Base-by-base conservation (phyloP, 352 stramenopile genomes). In the Peronosclerospora sorghi region DNA sequence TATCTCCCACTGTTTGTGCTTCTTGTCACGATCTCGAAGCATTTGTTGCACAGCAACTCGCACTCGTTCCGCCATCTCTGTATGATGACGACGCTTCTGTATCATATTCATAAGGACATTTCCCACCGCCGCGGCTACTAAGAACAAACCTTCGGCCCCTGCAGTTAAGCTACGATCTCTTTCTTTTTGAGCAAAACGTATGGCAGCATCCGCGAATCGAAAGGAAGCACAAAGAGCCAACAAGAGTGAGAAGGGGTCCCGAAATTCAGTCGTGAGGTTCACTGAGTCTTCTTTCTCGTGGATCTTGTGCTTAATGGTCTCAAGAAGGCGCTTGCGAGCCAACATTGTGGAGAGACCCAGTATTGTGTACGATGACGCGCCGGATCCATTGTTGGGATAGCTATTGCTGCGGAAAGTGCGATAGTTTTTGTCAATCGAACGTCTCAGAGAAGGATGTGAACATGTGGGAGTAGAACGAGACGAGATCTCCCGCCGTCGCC, bases 51-150 rank as follows among this genome's bases (percentile, higher is more conserved):
- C 65, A 2, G 80, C 74, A 7, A 79, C 65, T 15, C 75, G 74
- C 17, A 88, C 68, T 20, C 80, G 62, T 47, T 88, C 77, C 2
- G 71, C 72, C 63, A 88, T 87, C 39, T 92, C 76, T 13, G 76
- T 68, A 38, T 86, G 73, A 27, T 85, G 65, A 20, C 79, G 71
- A n/a, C 67, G 61, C 21, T 76, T 75, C 53, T 90, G 75, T 39
- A 51, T 60, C 45, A 48, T 46, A 35, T 86, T 92, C 5, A 92
- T 54, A 17, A 78, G 13, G 35, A 75, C 62, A 38, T 88, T 89
- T 10, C 77, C 46, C 34, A 53, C 44, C 6, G 76, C 79, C 0
- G 76, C 72, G 5, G 66, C 54, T 15, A 80, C 43, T 1, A 91
- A 59, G 45, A 91, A 86, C 4, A 64, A 5, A 1, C 54, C 73